Evolutionary conservation across 179 eudicot genomes (phyloP).

Genomic region (Vitellaria paradoxa): DNA sequence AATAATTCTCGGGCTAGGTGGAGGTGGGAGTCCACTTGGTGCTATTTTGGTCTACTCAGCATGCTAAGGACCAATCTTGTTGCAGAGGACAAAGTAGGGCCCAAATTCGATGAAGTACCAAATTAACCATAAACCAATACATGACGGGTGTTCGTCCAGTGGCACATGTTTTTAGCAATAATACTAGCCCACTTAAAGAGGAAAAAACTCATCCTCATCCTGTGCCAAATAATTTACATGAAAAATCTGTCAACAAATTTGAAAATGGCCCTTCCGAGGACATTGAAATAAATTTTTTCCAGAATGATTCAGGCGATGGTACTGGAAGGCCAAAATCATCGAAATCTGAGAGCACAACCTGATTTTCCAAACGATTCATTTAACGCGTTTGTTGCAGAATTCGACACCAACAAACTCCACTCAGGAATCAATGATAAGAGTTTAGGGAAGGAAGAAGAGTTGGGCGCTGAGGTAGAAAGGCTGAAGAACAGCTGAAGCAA

Average conservation of each 20-base stretch:
- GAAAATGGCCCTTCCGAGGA: conserved; percentile 24
- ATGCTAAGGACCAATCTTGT: conserved; percentile 53
- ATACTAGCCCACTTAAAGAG: conserved; percentile 29
- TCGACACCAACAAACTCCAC: conserved; percentile 52
- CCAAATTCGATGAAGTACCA: conserved; percentile 50
- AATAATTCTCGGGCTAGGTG: conserved; percentile 35
- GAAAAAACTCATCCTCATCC: conserved; percentile 26
- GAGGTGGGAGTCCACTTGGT: conserved; percentile 51
- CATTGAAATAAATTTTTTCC: conserved; percentile 33
- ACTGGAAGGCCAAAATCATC: conserved; percentile 30
- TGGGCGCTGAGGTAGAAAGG: conserved; percentile 67
- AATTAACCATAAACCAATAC: conserved; percentile 18
- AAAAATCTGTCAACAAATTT: conserved; percentile 21
- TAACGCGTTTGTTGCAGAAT: conserved; percentile 83
- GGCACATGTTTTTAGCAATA: conserved; percentile 26
- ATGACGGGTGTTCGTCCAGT: conserved; percentile 31
- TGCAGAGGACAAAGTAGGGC: conserved; percentile 42
- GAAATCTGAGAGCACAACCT: conserved; percentile 30
- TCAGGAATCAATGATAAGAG: conserved; percentile 34
- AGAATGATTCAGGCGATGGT: conserved; percentile 28
- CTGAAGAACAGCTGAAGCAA: conserved; percentile 73
- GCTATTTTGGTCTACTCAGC: conserved; percentile 85
- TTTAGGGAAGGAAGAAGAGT: conserved; percentile 39
- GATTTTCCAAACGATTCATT: conserved; percentile 58
- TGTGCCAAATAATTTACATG: conserved; percentile 25